Evolutionary conservation across 2,329 filamentous ascomycete genomes (phyloP), one percentile per base, ranked within the genome.

Genomic region (Phialophora macrospora): DNA sequence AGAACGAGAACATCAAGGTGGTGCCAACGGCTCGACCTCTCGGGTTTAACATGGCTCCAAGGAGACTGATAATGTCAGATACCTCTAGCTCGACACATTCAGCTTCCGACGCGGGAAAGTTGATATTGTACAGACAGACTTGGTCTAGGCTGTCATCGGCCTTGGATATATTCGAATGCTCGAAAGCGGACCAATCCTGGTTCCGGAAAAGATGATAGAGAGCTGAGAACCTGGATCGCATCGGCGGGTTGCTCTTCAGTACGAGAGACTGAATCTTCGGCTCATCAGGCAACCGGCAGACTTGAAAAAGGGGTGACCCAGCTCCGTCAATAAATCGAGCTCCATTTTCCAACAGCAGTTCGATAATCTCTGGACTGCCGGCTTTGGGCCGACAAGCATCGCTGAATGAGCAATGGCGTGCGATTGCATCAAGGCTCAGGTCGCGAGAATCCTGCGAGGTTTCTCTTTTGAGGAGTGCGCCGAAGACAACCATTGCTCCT

Each of bases 1-100:
- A 57, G 41, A 63, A 63, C 1, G 58, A 38, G 22, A 60, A 60
- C 48, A 60, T 54, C 58, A 60, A 60, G 28, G 44, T 44, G n/a
- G 58, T 60, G 46, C 58, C 58, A 14, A 38, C 34, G 20, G n/a
- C 28, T 11, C 7, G 30, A 41, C 48, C 20, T 24, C 34, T 60
- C 2, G 58, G 46, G 12, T 60, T 60, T 17, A 60, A 20, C 46
- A 60, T 60, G 26, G 48, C 46, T 20, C 17, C 58, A 11, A 60
- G 44, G 24, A 60, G 34, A 12, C 20, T 20, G n/a, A 52, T 38
- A 41, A 60, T 26, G 17, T 60, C 58, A 9, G 58, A 60, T 6
- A 30, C 48, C 12, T 60, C 48, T 20, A 60, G 24, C 30, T 51
- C 28, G 48, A 52, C 4, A 41, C 22, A 24, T 11, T 60, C 44